Evolutionary conservation across 331 rosid species (phyloP).

Genomic region (Pyracantha coccinea): DNA sequence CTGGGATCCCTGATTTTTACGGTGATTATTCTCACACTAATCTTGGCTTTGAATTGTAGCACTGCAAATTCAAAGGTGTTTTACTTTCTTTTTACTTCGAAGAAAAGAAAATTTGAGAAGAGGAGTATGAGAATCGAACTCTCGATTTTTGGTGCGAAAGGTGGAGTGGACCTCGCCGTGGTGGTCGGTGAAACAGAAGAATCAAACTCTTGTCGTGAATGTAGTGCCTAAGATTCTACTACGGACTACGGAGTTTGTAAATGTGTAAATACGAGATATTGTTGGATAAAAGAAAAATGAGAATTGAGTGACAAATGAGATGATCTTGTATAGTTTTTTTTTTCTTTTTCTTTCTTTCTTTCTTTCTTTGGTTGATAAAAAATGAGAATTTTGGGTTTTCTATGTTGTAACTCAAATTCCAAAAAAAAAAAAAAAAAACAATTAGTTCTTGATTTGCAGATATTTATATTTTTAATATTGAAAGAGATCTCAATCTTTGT

Average conservation of each 20-base stretch:
- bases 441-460: too few relatives aligned
- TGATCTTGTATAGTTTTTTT: neutral
- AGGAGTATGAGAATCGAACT: neutral
- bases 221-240: too few relatives aligned
- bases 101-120: neutral
- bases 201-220: neutral
- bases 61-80: neutral
- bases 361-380: too few relatives aligned
- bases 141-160: neutral
- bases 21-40: slow-evolving; percentile 12
- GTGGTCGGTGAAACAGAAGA: neutral
- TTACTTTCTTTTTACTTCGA: neutral
- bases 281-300: neutral
- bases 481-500: too few relatives aligned
- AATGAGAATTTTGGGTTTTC: neutral
- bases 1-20: slow-evolving; percentile 50
- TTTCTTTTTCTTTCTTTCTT: neutral
- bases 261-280: slow-evolving; percentile 7
- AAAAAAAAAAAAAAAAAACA: too few relatives aligned
- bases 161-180: neutral
- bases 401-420: neutral
- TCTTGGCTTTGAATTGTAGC: slow-evolving; percentile 28
- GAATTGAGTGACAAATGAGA: neutral
- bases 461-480: too few relatives aligned
- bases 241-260: neutral